Conservation (phyloP, 495 filamentous ascomycete genomes). For the Talaromyces trachyspermus region DNA sequence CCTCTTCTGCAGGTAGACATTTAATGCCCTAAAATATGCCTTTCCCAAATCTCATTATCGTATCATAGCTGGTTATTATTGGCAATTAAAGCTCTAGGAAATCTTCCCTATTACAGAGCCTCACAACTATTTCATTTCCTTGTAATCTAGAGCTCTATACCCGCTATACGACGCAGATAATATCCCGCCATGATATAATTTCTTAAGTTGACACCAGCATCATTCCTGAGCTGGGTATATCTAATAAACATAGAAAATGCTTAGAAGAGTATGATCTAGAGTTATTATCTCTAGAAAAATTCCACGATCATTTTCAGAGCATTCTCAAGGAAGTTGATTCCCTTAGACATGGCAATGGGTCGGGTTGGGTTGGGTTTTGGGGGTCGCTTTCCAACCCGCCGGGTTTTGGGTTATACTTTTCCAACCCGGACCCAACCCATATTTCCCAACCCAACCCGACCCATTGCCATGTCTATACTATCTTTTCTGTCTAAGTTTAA, state of each 20-base stretch:
- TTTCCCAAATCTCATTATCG: too few species aligned
- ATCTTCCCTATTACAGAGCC: constrained; percentile 36
- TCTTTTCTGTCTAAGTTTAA: too few species aligned
- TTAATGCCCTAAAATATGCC: not conserved
- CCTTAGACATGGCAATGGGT: too few species aligned
- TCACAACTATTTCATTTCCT: constrained; percentile 37
- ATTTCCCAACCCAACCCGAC: too few species aligned
- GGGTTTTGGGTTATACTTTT: too few species aligned
- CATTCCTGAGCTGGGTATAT: constrained; percentile 29
- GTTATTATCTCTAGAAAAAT: not conserved
- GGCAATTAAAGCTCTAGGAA: constrained; percentile 40
- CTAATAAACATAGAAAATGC: constrained; percentile 15
- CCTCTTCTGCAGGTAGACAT: constrained; percentile 21
- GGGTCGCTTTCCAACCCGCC: too few species aligned
- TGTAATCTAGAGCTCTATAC: constrained; percentile 36
- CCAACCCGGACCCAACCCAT: too few species aligned
- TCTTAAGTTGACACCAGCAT: constrained; percentile 34
- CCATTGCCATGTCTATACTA: too few species aligned
- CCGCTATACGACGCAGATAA: constrained; percentile 41
- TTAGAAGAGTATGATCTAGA: constrained; percentile 11
- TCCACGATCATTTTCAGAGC: constrained; percentile 3
- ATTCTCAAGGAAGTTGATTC: constrained; percentile 9
- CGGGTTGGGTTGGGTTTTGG: too few species aligned
- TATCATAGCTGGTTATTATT: constrained; percentile 32
- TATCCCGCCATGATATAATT: constrained; percentile 33